Evolutionary conservation across 805 yeast species (phyloP).

Genomic region (Ogataea henricii): DNA sequence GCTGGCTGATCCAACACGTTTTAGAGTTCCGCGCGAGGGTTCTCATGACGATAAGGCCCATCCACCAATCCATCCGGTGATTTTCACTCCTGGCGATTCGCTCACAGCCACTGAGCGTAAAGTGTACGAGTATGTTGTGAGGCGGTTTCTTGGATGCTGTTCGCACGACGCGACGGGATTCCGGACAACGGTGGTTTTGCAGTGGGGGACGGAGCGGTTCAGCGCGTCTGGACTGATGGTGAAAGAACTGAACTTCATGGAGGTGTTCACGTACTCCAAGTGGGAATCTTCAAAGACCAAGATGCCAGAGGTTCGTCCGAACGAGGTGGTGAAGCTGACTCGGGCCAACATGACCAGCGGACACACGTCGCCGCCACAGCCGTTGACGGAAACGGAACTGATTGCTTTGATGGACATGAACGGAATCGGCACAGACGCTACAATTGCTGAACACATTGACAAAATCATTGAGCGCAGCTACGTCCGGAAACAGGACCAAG

Average conservation of each 20-base stretch:
- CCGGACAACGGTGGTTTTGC: conserved; percentile 57
- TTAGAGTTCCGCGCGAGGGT: conserved; percentile 75
- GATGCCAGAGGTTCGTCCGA: conserved; percentile 62
- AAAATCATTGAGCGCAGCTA: conserved; percentile 72
- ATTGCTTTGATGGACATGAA: conserved; percentile 94
- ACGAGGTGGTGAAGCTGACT: conserved; percentile 57
- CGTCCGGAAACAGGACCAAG: conserved; percentile 46
- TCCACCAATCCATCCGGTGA: conserved; percentile 95
- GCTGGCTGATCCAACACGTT: conserved; percentile 44
- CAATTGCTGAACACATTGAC: conserved; percentile 96
- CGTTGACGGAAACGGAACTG: conserved; percentile 88
- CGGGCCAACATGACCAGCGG: conserved; percentile 69
- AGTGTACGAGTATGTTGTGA: conserved; percentile 83
- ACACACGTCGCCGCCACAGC: conserved; percentile 75
- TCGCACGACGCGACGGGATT: conserved; percentile 87
- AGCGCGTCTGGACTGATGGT: conserved; percentile 75
- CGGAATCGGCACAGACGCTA: conserved; percentile 98
- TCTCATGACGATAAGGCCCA: conserved; percentile 91
- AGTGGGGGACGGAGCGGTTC: conserved; percentile 82
- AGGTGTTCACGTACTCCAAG: conserved; percentile 72
- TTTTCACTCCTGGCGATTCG: conserved; percentile 26
- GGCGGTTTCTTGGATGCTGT: conserved; percentile 89
- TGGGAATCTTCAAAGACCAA: conserved; percentile 67
- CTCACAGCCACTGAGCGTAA: conserved; percentile 54
- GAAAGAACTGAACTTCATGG: conserved; percentile 71